Evolutionary conservation across 257 asterid genomes (phyloP), one percentile per base, ranked within the genome.

Genomic region (Primulina tabacum): DNA sequence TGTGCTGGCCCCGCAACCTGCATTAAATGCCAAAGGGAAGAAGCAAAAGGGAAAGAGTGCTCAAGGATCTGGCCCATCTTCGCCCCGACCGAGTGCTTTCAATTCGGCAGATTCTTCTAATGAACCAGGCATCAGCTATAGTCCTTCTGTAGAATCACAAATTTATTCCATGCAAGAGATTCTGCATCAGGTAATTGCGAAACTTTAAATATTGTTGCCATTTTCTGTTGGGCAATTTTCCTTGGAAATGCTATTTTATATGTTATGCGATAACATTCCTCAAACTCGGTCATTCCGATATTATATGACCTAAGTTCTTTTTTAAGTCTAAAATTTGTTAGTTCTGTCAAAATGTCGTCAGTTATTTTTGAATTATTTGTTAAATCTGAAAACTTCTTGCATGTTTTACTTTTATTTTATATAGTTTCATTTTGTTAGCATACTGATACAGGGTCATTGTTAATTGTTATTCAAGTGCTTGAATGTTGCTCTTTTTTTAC

Each of bases 141-240:
- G 81, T 71, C 73, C 70, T 37, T 77, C 85, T 53, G 33, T 55
- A 73, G 96, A 86, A 79, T 62, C 94, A 26, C 96, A 91, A 71
- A 64, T 91, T 21, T 58, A 67, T 70, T 75, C 95, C 73, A 91
- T 91, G 88, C 99, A 87, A 75, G 96, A 89, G 83, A 80, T 62
- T 68, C 81, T 94, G 70, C 82, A 80, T 87, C 99, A 94, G 99
- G 99, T 91, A 35, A 69, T 76, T 56, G 71, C 50, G 40, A 29
- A 24, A 17, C 70, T 38, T 63, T 9, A 4, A 14, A 43, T 43
- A 43, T 43, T 43, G 55, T 43, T 43, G 12, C 55, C 4, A 43
- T 43, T 43, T 43, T 4, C 7, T 43, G 55, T 43, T 43, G n/a
- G 18, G 17, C 55, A 43, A 5, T 16, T 50, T 50, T 50, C 57